Conservation (phyloP, 106 monocot species). For the Phalaenopsis aphrodite region DNA sequence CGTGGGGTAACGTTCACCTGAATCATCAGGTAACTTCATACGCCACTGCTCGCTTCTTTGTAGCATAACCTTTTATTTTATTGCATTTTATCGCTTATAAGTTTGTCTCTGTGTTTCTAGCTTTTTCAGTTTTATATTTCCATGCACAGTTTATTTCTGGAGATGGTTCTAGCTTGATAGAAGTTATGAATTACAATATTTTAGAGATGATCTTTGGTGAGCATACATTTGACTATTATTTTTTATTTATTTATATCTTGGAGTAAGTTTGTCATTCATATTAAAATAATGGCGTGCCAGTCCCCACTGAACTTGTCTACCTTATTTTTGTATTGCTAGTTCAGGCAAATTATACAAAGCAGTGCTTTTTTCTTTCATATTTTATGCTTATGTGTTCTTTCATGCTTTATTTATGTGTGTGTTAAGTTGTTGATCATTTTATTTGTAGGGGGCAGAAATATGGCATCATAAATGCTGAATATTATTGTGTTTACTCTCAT, state of each 20-base stretch:
- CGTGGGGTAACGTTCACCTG: constrained; percentile 41
- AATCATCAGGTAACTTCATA: constrained; percentile 49
- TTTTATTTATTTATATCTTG: background rate
- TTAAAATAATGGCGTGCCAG: background rate
- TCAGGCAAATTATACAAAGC: no score
- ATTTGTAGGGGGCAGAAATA: background rate
- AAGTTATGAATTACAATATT: background rate
- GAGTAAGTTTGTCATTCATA: background rate
- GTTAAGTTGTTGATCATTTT: background rate
- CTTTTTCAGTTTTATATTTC: background rate
- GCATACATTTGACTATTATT: background rate
- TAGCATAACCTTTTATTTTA: background rate
- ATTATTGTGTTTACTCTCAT: background rate
- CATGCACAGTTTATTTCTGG: background rate
- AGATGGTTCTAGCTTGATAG: background rate
- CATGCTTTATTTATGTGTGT: background rate
- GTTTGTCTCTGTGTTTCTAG: background rate
- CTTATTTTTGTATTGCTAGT: no score
- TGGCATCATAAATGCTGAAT: no score
- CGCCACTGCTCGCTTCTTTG: background rate
- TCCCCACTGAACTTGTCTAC: no score
- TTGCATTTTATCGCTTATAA: background rate
- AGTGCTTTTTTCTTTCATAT: background rate
- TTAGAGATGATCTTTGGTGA: background rate
- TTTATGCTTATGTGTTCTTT: background rate